A percentile compares a stretch with the other conserved stretches of the same genome.
phyloP scores from a whole-genome alignment of 2,329 filamentous ascomycete genomes.

The Allantophomopsis cytisporea region DNA sequence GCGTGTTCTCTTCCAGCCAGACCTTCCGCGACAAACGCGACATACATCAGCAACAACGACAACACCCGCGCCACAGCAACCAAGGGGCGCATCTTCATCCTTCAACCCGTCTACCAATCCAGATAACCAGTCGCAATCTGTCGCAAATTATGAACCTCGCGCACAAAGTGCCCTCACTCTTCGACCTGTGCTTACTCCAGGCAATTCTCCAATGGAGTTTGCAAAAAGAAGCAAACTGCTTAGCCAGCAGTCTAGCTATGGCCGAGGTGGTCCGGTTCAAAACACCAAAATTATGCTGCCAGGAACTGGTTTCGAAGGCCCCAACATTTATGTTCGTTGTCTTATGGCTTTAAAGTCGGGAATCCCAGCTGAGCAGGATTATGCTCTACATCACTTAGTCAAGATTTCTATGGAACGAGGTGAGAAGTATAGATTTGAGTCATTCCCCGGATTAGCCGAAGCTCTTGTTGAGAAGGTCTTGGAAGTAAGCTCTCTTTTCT shows the following conservation, averaged over 20 bases:
- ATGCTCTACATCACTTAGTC: slow-evolving; percentile 82
- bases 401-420: slow-evolving; percentile 92
- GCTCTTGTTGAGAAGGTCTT: slow-evolving; percentile 76
- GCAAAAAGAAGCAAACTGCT: slow-evolving; percentile 36
- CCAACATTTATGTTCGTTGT: slow-evolving; percentile 85
- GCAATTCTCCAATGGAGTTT: slow-evolving; percentile 60
- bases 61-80: slow-evolving; percentile 11
- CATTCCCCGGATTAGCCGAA: slow-evolving; percentile 79
- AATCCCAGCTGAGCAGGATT: slow-evolving; percentile 73
- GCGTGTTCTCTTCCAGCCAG: slow-evolving; percentile 73
- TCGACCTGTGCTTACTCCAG: slow-evolving; percentile 61
- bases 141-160: slow-evolving; percentile 58
- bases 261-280: slow-evolving; percentile 25
- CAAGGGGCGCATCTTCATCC: slow-evolving; percentile 22
- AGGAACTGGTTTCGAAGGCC: slow-evolving; percentile 57
- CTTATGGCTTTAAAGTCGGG: slow-evolving; percentile 72
- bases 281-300: slow-evolving; percentile 39
- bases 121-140: slow-evolving; percentile 43
- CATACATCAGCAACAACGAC: slow-evolving; percentile 30
- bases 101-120: slow-evolving; percentile 39
- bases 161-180: slow-evolving; percentile 49
- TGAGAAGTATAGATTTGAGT: slow-evolving; percentile 91
- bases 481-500: slow-evolving; percentile 66
- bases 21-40: slow-evolving; percentile 52
- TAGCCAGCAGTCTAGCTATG: slow-evolving; percentile 21